These are phyloP conservation scores for Skeletonema costatum DNA, from an alignment of 108 stramenopile genomes.

Conservation along the genomic window DNA sequence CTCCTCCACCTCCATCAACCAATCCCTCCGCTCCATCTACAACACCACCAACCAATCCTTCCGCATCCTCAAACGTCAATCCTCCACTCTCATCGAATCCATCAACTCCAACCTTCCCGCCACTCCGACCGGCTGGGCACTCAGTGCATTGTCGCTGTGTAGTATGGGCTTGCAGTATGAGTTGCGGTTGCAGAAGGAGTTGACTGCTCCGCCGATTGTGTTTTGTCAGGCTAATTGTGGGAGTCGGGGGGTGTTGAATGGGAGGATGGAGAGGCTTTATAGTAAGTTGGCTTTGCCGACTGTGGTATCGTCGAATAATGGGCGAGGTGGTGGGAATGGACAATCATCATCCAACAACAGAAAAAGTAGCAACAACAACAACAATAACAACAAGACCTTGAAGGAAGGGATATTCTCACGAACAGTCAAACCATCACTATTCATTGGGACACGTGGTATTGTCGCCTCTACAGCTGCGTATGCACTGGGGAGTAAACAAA, in stretches of 20 bases:
- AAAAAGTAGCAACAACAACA: not conserved
- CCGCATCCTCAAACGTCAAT: slow-evolving; percentile 10
- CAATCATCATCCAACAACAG: not conserved
- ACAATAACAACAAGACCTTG: slow-evolving; percentile 18
- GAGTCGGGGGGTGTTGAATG: slow-evolving; percentile 11
- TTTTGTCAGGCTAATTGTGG: slow-evolving; percentile 57
- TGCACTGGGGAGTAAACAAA: slow-evolving; percentile 21
- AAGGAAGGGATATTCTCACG: slow-evolving; percentile 58
- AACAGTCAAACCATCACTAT: slow-evolving; percentile 68
- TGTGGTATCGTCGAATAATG: too few species aligned
- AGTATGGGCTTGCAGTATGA: slow-evolving; percentile 67
- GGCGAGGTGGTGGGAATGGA: not conserved
- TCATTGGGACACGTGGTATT: slow-evolving; percentile 78
- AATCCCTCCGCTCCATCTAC: slow-evolving; percentile 19
- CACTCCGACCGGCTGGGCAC: slow-evolving; percentile 71
- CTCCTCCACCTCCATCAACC: not conserved
- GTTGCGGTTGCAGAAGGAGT: slow-evolving; percentile 47
- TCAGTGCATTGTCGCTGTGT: slow-evolving; percentile 35
- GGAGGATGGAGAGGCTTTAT: slow-evolving; percentile 28
- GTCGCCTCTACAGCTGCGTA: slow-evolving; percentile 76
- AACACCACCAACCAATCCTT: slow-evolving; percentile 22
- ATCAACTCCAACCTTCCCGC: slow-evolving; percentile 53
- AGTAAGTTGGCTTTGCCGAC: slow-evolving; percentile 20
- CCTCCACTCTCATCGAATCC: slow-evolving; percentile 8
- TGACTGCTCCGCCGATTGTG: slow-evolving; percentile 66